Evolutionary conservation across 768 basidiomycete genomes (phyloP).

Genomic region (Suillus occidentalis): DNA sequence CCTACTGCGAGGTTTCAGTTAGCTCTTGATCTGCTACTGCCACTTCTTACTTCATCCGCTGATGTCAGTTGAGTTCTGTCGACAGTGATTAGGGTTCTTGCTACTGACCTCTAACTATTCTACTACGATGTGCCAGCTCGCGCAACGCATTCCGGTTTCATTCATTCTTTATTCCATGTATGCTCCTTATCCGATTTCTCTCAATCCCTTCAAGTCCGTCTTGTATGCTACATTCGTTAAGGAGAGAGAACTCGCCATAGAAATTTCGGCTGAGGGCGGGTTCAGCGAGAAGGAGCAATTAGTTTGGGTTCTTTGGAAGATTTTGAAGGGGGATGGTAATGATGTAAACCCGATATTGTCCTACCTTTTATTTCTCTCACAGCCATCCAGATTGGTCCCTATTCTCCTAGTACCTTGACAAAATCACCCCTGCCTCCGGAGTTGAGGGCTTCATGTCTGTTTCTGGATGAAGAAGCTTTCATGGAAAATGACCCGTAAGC

Average conservation of each 20-base stretch:
- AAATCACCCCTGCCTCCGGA: constrained; percentile 75
- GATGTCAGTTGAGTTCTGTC: constrained; percentile 46
- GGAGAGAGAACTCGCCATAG: constrained; percentile 64
- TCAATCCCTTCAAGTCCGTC: constrained; percentile 82
- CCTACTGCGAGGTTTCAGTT: constrained; percentile 79
- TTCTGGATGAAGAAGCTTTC: constrained; percentile 64
- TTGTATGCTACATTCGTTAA: constrained; percentile 64
- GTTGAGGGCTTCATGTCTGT: constrained; percentile 69
- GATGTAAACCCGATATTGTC: constrained; percentile 48
- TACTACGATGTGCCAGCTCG: constrained; percentile 43
- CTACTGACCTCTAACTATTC: constrained; percentile 13
- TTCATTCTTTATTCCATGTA: constrained; percentile 82
- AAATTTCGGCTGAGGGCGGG: constrained; percentile 45
- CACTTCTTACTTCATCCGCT: constrained; percentile 57
- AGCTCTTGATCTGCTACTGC: constrained; percentile 79
- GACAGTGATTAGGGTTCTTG: constrained; percentile 13
- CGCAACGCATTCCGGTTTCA: constrained; percentile 73
- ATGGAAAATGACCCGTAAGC: constrained; percentile 48
- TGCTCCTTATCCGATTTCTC: constrained; percentile 73
- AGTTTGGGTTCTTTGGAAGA: constrained; percentile 88
- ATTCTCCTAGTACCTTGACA: constrained; percentile 73
- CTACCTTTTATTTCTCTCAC: constrained; percentile 11
- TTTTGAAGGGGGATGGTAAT: constrained; percentile 77
- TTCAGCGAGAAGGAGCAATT: constrained; percentile 70
- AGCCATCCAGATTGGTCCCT: constrained; percentile 69